Base-by-base conservation (phyloP, 306 rosid species). In the Trichosanthes cucumerina region DNA sequence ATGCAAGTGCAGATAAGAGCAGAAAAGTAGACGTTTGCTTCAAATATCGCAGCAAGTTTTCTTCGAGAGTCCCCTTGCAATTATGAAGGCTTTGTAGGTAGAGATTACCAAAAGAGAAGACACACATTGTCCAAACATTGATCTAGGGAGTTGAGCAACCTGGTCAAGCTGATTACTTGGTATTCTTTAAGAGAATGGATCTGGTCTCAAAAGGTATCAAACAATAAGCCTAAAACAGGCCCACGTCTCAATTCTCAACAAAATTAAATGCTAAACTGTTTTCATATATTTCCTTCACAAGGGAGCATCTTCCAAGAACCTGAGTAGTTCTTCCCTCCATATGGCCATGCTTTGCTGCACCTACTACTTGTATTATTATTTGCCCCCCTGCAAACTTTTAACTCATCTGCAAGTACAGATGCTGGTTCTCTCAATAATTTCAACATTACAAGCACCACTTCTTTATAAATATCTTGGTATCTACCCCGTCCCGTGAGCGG, bases 381-480 rank as follows among this genome's bases (percentile, higher is more conserved):
- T 49, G 26, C 16, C 78, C 21, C 8, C 39, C 78, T 44, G 0
- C 62, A 73, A 9, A 73, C 21, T 18, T 49, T 28, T 31, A 47
- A 47, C 78, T 73, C 78, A 18, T 47, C 60, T 73, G 78, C 78
- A 73, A 47, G 43, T 14, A 49, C 78, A 73, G 8, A 49, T 47
- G 60, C 43, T 28, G 44, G 78, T 18, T 46, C 56, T 73, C 75
- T 31, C 78, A 49, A 49, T 28, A 73, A 49, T 72, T 72, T 18
- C 9, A 49, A 49, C 56, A 26, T 0, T 72, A 24, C 39, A 72
- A 72, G 77, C 43, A 70, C 38, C 38, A n/a, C 19, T 4, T 41
- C 53, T 65, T 34, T 18, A 12, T 12, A 41, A 69, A 69, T 69
- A 21, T 68, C 18, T 21, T 12, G 33, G 5, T 39, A 41, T 68